phyloP scores from a whole-genome alignment of 202 grass and related monocot species.

The Musa balbisiana region DNA sequence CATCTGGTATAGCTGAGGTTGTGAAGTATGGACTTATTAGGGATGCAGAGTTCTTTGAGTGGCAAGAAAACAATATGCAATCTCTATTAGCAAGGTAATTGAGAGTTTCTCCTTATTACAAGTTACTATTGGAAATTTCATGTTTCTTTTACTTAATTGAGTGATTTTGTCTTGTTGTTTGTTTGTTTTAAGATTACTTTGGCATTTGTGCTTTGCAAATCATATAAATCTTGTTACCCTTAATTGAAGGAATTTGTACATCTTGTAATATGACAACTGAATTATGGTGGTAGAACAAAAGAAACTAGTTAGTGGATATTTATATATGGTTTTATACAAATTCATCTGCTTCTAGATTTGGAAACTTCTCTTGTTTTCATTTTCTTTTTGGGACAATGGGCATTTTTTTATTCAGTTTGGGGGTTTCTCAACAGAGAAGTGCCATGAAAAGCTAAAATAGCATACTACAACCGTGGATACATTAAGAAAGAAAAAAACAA shows the following conservation, averaged over 20 bases:
- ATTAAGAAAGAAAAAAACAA: not conserved
- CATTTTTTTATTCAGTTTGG: not conserved
- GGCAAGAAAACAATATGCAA: constrained; percentile 87
- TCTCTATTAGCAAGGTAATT: constrained; percentile 65
- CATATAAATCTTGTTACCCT: not conserved
- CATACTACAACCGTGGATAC: not conserved
- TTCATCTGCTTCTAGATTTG: no score
- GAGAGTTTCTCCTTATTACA: not conserved
- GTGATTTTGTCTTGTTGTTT: not conserved
- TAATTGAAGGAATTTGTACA: not conserved
- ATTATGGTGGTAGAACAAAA: not conserved
- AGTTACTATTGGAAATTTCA: not conserved
- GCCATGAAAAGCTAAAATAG: not conserved
- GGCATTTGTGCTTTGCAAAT: not conserved
- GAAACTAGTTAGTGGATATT: not conserved
- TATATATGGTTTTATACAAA: not conserved
- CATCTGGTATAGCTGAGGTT: constrained; percentile 77
- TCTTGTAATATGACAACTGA: not conserved
- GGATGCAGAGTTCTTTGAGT: constrained; percentile 86
- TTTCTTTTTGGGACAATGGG: not conserved
- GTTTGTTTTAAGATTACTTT: not conserved
- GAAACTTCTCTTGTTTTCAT: no score
- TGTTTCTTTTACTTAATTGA: not conserved
- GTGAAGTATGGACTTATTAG: constrained; percentile 96
- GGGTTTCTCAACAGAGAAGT: not conserved